Conservation (phyloP, 2,329 filamentous ascomycete species). For the Thielaviopsis cerberus region DNA sequence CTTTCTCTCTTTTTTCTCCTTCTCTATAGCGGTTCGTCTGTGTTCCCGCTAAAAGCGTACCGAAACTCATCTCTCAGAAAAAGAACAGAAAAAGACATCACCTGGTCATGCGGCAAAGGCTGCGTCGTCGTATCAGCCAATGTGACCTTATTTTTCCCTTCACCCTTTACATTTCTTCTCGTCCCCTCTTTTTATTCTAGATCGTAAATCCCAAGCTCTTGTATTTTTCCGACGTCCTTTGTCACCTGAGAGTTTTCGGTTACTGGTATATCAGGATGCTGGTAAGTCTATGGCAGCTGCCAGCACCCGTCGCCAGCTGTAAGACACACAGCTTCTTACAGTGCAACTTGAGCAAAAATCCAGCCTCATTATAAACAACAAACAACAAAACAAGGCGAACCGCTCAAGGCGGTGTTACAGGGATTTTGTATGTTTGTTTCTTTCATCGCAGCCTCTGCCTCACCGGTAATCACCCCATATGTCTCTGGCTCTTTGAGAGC, state of each 20-base stretch:
- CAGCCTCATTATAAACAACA: not conserved
- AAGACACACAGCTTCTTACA: too few species aligned
- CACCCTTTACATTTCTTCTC: not conserved
- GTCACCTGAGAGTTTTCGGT: too few species aligned
- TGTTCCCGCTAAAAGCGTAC: not conserved
- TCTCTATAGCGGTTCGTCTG: not conserved
- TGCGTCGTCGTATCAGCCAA: not conserved
- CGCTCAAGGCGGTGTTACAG: not conserved
- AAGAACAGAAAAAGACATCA: not conserved
- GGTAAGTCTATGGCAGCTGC: too few species aligned
- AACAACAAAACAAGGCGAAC: not conserved
- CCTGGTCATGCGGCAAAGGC: not conserved
- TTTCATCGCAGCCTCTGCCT: too few species aligned
- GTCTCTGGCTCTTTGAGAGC: too few species aligned
- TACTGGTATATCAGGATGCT: too few species aligned
- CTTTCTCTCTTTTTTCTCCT: not conserved
- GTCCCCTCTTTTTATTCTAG: not conserved
- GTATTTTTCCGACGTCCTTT: too few species aligned
- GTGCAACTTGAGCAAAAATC: too few species aligned
- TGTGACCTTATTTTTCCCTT: not conserved
- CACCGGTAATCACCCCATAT: too few species aligned
- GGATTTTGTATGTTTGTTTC: not conserved
- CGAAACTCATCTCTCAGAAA: not conserved
- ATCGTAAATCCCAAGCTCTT: not conserved
- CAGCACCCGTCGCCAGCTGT: too few species aligned